Conservation (phyloP, 2,329 filamentous ascomycete species). For the Exophiala mesophila region DNA sequence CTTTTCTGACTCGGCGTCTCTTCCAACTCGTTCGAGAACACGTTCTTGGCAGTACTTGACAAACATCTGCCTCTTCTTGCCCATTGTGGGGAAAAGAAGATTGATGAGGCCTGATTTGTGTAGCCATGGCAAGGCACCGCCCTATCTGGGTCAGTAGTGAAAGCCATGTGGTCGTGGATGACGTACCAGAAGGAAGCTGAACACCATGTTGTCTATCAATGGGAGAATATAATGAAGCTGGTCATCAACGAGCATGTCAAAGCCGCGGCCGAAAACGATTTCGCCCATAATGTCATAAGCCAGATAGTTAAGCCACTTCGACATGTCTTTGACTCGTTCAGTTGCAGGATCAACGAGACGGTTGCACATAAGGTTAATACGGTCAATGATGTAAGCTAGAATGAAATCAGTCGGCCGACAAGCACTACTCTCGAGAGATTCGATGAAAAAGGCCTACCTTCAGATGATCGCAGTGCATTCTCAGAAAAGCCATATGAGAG, state of each 20-base stretch:
- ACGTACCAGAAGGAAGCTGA: no score
- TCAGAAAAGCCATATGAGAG: background rate
- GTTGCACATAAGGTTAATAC: conserved; percentile 5
- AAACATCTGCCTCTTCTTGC: no score
- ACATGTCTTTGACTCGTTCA: conserved; percentile 3
- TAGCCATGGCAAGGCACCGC: no score
- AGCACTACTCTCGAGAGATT: conserved; percentile 13
- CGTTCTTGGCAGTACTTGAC: no score
- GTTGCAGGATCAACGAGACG: conserved; percentile 1
- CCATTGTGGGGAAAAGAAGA: no score
- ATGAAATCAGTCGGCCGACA: background rate
- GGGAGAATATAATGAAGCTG: conserved; percentile 7
- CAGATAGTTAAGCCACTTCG: conserved; percentile 7
- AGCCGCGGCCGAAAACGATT: conserved; percentile 10
- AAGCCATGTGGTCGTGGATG: no score
- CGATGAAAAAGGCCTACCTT: conserved; percentile 2
- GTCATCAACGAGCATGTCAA: conserved; percentile 8
- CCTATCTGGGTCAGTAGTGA: no score
- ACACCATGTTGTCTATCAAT: conserved; percentile 8
- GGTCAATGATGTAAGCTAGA: no score
- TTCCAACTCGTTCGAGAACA: no score
- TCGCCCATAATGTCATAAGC: conserved; percentile 13
- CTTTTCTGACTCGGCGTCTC: no score
- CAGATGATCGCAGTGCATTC: conserved; percentile 11
- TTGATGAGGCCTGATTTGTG: no score